A percentile compares a stretch with the other conserved stretches of the same genome.
Conservation (phyloP, 208 protist genomes). For the Trichomonas tenax region DNA sequence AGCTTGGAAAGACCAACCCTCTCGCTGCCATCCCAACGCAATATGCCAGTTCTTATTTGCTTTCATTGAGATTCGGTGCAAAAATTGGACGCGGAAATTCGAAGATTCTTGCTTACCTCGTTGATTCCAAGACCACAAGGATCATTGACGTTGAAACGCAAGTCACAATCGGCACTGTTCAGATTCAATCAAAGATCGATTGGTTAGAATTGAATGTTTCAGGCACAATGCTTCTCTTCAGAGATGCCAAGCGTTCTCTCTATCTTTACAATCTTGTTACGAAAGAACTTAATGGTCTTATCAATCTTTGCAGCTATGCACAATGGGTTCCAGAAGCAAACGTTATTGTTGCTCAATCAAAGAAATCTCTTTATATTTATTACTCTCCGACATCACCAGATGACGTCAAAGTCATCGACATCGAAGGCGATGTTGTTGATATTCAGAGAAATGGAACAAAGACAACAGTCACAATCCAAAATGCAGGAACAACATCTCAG, state of each 20-base stretch:
- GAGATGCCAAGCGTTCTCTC: not conserved
- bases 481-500: not conserved
- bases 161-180: not conserved
- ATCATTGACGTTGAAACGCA: not conserved
- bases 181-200: not conserved
- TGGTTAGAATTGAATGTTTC: not conserved
- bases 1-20: not conserved
- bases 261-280: not conserved
- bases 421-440: slow-evolving; percentile 15
- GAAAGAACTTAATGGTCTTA: not conserved
- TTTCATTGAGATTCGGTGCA: not conserved
- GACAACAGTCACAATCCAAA: not conserved
- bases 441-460: not conserved
- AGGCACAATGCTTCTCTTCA: not conserved
- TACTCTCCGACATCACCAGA: slow-evolving; percentile 11
- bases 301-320: not conserved
- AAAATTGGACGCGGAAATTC: not conserved
- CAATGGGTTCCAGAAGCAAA: slow-evolving; percentile 6
- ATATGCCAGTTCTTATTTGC: not conserved
- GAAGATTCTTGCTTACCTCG: not conserved
- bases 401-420: not conserved
- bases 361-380: not conserved
- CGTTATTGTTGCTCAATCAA: not conserved
- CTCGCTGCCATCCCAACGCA: not conserved
- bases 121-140: not conserved